phyloP scores from a whole-genome alignment of 495 filamentous ascomycete genomes.

The Daldinia caldariorum region DNA sequence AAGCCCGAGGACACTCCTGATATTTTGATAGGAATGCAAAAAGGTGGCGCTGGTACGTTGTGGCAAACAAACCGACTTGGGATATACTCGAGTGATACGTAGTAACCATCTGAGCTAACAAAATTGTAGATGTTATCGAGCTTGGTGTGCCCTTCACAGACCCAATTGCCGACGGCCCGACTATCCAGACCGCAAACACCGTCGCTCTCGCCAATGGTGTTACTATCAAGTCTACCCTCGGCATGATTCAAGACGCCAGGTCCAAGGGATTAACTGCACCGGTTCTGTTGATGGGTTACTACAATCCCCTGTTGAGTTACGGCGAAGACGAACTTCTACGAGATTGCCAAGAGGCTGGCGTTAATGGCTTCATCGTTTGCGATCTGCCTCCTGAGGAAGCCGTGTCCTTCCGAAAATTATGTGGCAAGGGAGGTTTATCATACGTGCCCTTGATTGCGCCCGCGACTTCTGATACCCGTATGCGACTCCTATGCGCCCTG shows the following conservation, averaged over 20 bases:
- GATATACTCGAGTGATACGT: not conserved
- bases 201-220: conserved; percentile 89
- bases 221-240: conserved; percentile 76
- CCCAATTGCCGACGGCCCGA: conserved; percentile 94
- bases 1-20: conserved; percentile 81
- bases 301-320: conserved; percentile 92
- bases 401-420: conserved; percentile 86
- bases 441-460: conserved; percentile 97
- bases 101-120: not conserved
- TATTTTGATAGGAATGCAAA: conserved; percentile 88
- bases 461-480: conserved; percentile 87
- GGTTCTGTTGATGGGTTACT: conserved; percentile 97
- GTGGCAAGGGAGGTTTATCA: conserved; percentile 80
- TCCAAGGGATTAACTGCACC: conserved; percentile 79
- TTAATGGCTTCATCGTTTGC: conserved; percentile 98
- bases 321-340: conserved; percentile 88
- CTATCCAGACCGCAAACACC: conserved; percentile 91
- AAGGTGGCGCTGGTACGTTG: conserved; percentile 84
- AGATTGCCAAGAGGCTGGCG: conserved; percentile 85
- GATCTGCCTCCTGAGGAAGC: conserved; percentile 98
- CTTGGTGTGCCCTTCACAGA: conserved; percentile 96
- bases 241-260: conserved; percentile 82
- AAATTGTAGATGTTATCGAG: conserved; percentile 74
- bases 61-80: not conserved
- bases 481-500: conserved; percentile 95